These are phyloP conservation scores for Linum tenue DNA, from an alignment of 345 rosid genomes.

Conservation along the genomic window DNA sequence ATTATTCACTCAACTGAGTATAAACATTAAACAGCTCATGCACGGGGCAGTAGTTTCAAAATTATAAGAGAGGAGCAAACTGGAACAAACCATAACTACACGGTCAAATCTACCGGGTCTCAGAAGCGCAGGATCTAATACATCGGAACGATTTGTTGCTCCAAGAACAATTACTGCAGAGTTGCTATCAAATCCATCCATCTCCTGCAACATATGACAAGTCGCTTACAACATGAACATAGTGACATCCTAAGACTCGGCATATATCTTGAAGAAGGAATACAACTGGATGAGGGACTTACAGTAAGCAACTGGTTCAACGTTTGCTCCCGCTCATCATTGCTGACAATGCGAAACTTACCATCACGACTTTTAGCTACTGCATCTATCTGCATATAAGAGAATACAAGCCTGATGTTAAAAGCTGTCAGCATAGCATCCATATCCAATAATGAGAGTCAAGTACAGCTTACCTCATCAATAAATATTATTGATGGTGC, in stretches of 20 bases:
- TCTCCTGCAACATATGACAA: conserved; percentile 52
- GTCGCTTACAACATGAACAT: conserved; percentile 3
- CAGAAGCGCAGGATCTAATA: conserved; percentile 87
- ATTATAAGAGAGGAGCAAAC: conserved; percentile 3
- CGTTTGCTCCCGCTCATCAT: conserved; percentile 96
- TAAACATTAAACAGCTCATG: conserved; percentile 6
- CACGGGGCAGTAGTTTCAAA: not conserved
- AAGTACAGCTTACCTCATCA: conserved; percentile 54
- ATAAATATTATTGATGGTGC: conserved; percentile 94
- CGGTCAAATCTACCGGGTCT: conserved; percentile 99
- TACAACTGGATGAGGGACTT: conserved; percentile 14
- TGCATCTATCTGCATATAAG: conserved; percentile 74
- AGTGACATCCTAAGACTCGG: not conserved
- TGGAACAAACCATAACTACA: conserved; percentile 64
- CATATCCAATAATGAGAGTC: conserved; percentile 2
- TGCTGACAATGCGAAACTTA: conserved; percentile 73
- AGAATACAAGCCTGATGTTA: conserved; percentile 5
- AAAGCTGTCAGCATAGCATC: not conserved
- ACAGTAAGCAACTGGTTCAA: conserved; percentile 95
- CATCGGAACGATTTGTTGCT: conserved; percentile 96
- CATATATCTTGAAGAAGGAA: not conserved
- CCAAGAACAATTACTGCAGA: conserved; percentile 96
- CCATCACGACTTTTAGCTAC: conserved; percentile 99
- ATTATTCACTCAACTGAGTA: conserved; percentile 8
- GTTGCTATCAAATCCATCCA: conserved; percentile 98